phyloP scores from a whole-genome alignment of 2,329 filamentous ascomycete genomes.

The Fusarium haematococcum region DNA sequence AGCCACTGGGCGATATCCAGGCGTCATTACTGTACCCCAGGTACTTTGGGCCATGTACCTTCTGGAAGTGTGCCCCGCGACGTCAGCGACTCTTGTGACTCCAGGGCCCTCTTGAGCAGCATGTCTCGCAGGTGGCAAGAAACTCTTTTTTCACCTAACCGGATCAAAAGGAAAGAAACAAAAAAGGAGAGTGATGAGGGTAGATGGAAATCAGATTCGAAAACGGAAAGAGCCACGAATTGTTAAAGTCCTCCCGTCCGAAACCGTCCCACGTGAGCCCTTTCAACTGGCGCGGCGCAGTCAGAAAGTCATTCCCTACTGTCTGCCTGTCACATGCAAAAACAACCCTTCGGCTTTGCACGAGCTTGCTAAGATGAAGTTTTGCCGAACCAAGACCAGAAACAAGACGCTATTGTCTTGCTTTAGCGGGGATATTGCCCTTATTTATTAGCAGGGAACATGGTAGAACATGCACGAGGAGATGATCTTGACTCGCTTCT shows the following conservation, averaged over 20 bases:
- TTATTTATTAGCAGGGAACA: background rate
- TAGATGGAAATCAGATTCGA: background rate
- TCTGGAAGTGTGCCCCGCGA: slow-evolving; percentile 32
- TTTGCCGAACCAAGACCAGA: background rate
- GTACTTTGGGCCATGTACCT: slow-evolving; percentile 17
- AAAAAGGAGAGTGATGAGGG: background rate
- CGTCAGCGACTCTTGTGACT: slow-evolving; percentile 20
- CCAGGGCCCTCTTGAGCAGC: slow-evolving; percentile 10
- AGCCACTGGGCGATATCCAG: slow-evolving; percentile 36
- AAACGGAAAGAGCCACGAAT: slow-evolving; percentile 1
- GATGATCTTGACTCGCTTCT: background rate
- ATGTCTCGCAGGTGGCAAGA: slow-evolving; percentile 10
- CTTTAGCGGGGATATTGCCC: background rate
- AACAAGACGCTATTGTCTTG: background rate
- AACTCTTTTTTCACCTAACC: background rate
- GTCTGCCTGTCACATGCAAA: slow-evolving; percentile 42
- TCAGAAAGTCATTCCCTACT: slow-evolving; percentile 27
- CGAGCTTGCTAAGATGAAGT: background rate
- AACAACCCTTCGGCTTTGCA: background rate
- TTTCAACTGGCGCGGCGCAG: slow-evolving; percentile 28
- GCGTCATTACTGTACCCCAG: slow-evolving; percentile 46
- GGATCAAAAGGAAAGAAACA: background rate
- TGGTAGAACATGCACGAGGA: background rate
- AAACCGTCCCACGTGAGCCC: slow-evolving; percentile 39
- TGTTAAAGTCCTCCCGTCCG: background rate